Evolutionary conservation across 768 basidiomycete genomes (phyloP).

Genomic region (Mycena crocata): DNA sequence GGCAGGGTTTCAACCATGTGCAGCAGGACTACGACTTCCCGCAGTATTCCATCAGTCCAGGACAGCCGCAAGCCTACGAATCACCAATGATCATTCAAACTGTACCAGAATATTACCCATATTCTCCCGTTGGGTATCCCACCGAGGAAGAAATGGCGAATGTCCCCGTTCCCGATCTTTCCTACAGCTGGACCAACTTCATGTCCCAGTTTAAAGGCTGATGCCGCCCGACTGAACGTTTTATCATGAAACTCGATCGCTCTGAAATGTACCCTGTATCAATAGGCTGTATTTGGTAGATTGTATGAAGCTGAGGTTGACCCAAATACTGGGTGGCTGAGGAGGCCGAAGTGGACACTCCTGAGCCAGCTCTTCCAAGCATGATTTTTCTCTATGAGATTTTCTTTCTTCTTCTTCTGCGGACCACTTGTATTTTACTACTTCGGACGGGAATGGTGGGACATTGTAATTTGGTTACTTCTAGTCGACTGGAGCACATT

Average conservation of each 20-base stretch:
- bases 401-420: too few species aligned
- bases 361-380: too few species aligned
- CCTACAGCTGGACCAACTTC: conserved; percentile 62
- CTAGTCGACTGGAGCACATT: too few species aligned
- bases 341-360: too few species aligned
- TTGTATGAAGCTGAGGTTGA: too few species aligned
- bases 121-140: conserved; percentile 17
- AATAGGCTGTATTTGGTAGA: conserved; percentile 17
- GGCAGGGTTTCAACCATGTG: conserved; percentile 32
- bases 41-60: conserved; percentile 33
- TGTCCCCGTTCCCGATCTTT: conserved; percentile 49
- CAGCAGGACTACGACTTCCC: conserved; percentile 34
- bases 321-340: too few species aligned
- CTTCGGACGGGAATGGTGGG: too few species aligned
- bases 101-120: conserved; percentile 39
- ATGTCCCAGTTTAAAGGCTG: conserved; percentile 55
- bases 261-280: conserved; percentile 15
- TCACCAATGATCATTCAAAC: conserved; percentile 46
- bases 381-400: too few species aligned
- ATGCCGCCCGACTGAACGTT: conserved; percentile 6
- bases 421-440: too few species aligned
- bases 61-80: conserved; percentile 32
- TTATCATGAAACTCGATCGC: too few species aligned
- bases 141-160: conserved; percentile 27
- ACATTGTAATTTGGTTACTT: too few species aligned